These are phyloP conservation scores for Talaromyces sp. DNA, from an alignment of 2,329 filamentous ascomycete genomes.

Conservation along the genomic window DNA sequence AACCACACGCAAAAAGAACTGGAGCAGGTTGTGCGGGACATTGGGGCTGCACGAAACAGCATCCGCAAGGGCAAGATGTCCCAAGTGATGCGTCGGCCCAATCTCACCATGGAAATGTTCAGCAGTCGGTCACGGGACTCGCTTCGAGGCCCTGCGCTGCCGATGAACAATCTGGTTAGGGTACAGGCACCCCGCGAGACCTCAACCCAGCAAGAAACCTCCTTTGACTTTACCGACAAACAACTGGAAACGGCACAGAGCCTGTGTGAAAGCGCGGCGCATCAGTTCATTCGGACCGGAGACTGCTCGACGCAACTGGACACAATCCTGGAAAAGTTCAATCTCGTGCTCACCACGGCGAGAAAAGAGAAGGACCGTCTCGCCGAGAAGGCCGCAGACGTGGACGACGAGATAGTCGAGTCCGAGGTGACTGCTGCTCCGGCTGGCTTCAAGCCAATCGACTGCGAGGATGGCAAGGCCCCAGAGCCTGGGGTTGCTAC, in stretches of 20 bases:
- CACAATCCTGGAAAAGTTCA: slow-evolving; percentile 62
- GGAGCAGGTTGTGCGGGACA: slow-evolving; percentile 74
- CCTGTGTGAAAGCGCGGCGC: slow-evolving; percentile 79
- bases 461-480: slow-evolving; percentile 16
- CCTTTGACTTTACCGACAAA: slow-evolving; percentile 71
- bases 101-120: slow-evolving; percentile 13
- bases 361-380: slow-evolving; percentile 56
- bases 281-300: slow-evolving; percentile 82
- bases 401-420: slow-evolving; percentile 14
- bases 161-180: neutral
- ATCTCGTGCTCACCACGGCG: slow-evolving; percentile 58
- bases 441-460: neutral
- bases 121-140: slow-evolving; percentile 5
- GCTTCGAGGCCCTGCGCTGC: neutral
- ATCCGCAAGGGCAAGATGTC: slow-evolving; percentile 77
- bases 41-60: slow-evolving; percentile 74
- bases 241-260: slow-evolving; percentile 73
- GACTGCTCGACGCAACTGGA: slow-evolving; percentile 74
- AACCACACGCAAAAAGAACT: slow-evolving; percentile 78
- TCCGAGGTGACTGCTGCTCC: slow-evolving; percentile 6
- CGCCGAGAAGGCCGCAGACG: slow-evolving; percentile 42
- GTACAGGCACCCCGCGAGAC: neutral
- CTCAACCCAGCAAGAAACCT: slow-evolving; percentile 56
- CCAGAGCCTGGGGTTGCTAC: slow-evolving; percentile 15
- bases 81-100: slow-evolving; percentile 24